phyloP scores from a whole-genome alignment of 768 basidiomycete genomes.

The Amyloporia xantha region DNA sequence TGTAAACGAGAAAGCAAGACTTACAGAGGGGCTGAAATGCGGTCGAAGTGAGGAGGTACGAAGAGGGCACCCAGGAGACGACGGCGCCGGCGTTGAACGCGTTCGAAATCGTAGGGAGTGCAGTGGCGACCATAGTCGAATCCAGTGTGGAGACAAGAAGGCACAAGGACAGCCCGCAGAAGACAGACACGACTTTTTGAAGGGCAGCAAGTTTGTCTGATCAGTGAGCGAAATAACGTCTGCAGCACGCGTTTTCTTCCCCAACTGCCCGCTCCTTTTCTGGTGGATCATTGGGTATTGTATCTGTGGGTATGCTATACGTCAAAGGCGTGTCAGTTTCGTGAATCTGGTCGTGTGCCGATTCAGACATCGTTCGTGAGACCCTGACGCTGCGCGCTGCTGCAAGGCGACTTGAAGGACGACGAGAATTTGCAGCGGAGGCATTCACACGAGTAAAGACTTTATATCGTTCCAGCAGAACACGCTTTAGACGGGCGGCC shows the following conservation, averaged over 20 bases:
- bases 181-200: slow-evolving; percentile 51
- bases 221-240: slow-evolving; percentile 40
- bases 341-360: background rate
- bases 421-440: no score
- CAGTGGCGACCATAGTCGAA: slow-evolving; percentile 69
- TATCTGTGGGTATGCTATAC: background rate
- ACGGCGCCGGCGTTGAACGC: slow-evolving; percentile 60
- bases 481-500: background rate
- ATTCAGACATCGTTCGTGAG: background rate
- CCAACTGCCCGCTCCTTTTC: background rate
- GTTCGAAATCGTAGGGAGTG: slow-evolving; percentile 63
- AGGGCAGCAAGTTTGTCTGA: slow-evolving; percentile 71
- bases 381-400: background rate
- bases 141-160: slow-evolving; percentile 58
- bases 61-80: slow-evolving; percentile 66
- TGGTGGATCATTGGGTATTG: background rate
- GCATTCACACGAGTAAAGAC: background rate
- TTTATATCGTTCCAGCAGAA: background rate
- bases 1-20: slow-evolving; percentile 4
- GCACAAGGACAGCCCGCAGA: slow-evolving; percentile 53
- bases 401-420: background rate
- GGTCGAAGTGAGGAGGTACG: slow-evolving; percentile 62
- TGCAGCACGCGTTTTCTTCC: background rate
- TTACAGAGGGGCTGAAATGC: slow-evolving; percentile 47
- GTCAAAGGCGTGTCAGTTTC: background rate